Conservation (phyloP, 2,329 filamentous ascomycete species). For the Colletotrichum cereale region DNA sequence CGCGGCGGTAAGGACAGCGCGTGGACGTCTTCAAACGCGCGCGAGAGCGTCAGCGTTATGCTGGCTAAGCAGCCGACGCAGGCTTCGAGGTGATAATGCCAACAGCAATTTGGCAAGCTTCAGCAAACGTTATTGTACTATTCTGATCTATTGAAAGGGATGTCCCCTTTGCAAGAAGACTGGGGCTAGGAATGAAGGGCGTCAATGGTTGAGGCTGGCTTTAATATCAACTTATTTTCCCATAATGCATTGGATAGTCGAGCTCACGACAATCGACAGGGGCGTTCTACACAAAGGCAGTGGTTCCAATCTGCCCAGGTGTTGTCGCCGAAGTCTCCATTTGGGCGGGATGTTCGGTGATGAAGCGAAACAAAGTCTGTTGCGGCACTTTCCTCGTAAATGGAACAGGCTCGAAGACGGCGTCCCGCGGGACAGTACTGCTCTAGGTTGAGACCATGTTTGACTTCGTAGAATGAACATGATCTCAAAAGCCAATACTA, state of each 20-base stretch:
- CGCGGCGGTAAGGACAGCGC: constrained; percentile 67
- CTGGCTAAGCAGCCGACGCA: constrained; percentile 63
- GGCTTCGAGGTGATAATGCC: constrained; percentile 16
- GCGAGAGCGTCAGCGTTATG: constrained; percentile 73
- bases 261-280: background rate
- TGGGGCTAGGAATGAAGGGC: background rate
- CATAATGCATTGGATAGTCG: background rate
- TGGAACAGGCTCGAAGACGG: background rate
- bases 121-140: background rate
- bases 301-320: background rate
- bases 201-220: constrained; percentile 7
- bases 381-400: constrained; percentile 8
- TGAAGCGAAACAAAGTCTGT: constrained; percentile 7
- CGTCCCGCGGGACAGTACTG: background rate
- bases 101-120: background rate
- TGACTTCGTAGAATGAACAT: background rate
- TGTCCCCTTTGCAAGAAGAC: background rate
- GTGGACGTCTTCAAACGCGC: constrained; percentile 69
- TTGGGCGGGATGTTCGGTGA: background rate
- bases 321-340: background rate
- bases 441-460: background rate
- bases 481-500: background rate
- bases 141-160: background rate
- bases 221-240: background rate
- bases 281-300: background rate